phyloP scores from a whole-genome alignment of 2,329 filamentous ascomycete genomes.

The Calonectria henricotiae region DNA sequence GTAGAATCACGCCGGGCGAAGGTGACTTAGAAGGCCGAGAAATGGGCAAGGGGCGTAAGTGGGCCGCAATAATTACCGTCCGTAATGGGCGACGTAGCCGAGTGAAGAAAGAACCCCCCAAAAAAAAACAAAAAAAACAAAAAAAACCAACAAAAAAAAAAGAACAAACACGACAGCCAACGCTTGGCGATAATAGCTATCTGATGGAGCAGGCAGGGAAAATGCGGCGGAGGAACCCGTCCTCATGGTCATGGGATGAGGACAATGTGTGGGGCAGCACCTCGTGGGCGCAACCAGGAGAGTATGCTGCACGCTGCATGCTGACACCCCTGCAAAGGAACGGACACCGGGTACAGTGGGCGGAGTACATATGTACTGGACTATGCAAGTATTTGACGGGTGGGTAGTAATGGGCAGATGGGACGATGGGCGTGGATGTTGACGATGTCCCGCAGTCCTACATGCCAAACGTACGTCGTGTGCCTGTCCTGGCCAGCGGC shows the following conservation, averaged over 20 bases:
- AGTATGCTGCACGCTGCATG: slow-evolving; percentile 19
- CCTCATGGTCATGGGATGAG: slow-evolving; percentile 19
- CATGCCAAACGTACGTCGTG: slow-evolving; percentile 26
- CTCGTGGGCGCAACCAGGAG: slow-evolving; percentile 25
- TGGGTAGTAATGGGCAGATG: slow-evolving; percentile 32
- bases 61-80: slow-evolving; percentile 33
- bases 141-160: not conserved
- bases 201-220: slow-evolving; percentile 24
- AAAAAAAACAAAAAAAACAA: too few relatives aligned
- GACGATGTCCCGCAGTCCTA: slow-evolving; percentile 26
- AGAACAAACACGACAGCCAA: slow-evolving; percentile 20
- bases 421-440: slow-evolving; percentile 21
- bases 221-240: slow-evolving; percentile 23
- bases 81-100: slow-evolving; percentile 20
- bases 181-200: slow-evolving; percentile 22
- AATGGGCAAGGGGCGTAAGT: slow-evolving; percentile 29
- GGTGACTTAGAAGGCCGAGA: slow-evolving; percentile 6
- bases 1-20: not conserved
- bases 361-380: not conserved
- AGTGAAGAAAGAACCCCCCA: not conserved
- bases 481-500: slow-evolving; percentile 35
- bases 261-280: slow-evolving; percentile 24
- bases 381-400: slow-evolving; percentile 19
- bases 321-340: slow-evolving; percentile 28
- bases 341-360: not conserved